These are phyloP conservation scores for Neostapfia colusana DNA, from an alignment of 176 grass and related monocot species.

Conservation along the genomic window DNA sequence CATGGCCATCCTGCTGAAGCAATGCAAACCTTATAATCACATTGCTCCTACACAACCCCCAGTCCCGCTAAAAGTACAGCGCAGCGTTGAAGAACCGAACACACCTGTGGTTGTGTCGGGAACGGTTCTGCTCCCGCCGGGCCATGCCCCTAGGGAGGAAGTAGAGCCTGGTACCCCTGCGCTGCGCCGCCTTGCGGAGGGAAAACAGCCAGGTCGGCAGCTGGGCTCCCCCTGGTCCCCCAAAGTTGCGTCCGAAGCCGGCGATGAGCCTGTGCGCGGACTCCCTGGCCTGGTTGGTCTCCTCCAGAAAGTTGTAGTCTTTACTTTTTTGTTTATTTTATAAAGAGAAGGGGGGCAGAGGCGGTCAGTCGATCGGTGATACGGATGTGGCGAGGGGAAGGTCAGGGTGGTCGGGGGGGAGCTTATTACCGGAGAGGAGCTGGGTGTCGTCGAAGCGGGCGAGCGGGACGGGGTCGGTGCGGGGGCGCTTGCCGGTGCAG, in stretches of 20 bases:
- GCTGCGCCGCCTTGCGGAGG: conserved; percentile 54
- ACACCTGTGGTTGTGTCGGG: conserved; percentile 49
- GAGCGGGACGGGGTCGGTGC: conserved; percentile 67
- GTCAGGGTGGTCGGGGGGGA: not conserved
- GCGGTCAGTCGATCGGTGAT: not conserved
- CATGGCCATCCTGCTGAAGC: not conserved
- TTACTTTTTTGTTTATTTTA: not conserved
- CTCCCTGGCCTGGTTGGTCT: conserved; percentile 64
- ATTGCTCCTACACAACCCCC: too few species aligned
- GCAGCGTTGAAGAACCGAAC: not conserved
- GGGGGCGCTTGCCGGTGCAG: conserved; percentile 85
- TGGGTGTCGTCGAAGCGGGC: conserved; percentile 69
- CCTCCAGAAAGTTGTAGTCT: conserved; percentile 89
- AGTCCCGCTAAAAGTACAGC: too few species aligned
- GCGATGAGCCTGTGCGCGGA: conserved; percentile 54
- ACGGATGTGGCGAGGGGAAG: not conserved
- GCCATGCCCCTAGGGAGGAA: conserved; percentile 81
- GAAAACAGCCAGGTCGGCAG: conserved; percentile 44
- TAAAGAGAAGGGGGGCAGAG: not conserved
- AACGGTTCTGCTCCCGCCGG: conserved; percentile 65
- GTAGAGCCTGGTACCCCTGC: conserved; percentile 45
- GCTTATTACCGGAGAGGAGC: conserved; percentile 71
- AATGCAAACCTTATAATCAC: not conserved
- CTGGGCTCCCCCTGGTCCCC: conserved; percentile 16
- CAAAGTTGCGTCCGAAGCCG: conserved; percentile 53